Evolutionary conservation across 768 basidiomycete species (phyloP).

Genomic region (Suillus variegatus): DNA sequence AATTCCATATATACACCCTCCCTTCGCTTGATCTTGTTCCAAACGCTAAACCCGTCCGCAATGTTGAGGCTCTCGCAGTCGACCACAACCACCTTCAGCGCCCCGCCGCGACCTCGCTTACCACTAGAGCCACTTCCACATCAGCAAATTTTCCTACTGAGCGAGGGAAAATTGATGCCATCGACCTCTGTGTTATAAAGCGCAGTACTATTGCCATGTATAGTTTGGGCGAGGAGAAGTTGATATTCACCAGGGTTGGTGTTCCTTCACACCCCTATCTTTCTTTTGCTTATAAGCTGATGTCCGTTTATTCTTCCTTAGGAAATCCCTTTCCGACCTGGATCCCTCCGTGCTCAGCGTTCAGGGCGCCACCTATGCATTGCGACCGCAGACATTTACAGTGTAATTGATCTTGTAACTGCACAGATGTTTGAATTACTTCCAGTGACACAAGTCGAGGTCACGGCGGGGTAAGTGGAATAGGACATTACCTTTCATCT

Average conservation of each 20-base stretch:
- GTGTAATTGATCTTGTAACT: slow-evolving; percentile 75
- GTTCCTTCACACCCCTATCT: too few relatives aligned
- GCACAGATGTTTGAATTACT: slow-evolving; percentile 72
- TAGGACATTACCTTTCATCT: not conserved
- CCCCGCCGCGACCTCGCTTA: slow-evolving; percentile 44
- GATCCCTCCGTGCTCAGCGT: slow-evolving; percentile 61
- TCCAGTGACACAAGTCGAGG: slow-evolving; percentile 72
- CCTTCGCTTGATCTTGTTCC: slow-evolving; percentile 76
- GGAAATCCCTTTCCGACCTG: slow-evolving; percentile 72
- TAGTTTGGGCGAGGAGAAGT: slow-evolving; percentile 58
- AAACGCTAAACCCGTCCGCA: slow-evolving; percentile 75
- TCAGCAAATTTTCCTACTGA: not conserved
- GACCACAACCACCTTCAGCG: slow-evolving; percentile 73
- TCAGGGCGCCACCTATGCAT: slow-evolving; percentile 67
- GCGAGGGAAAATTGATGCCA: slow-evolving; percentile 41
- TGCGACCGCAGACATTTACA: slow-evolving; percentile 73
- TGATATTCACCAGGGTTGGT: slow-evolving; percentile 61
- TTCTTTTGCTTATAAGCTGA: not conserved
- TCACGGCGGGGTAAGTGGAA: slow-evolving; percentile 37
- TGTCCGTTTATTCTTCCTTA: slow-evolving; percentile 26
- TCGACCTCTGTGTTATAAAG: slow-evolving; percentile 78
- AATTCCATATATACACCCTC: slow-evolving; percentile 77
- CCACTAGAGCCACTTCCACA: slow-evolving; percentile 22
- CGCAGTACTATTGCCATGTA: slow-evolving; percentile 63
- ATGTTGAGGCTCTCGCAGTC: slow-evolving; percentile 78